Evolutionary conservation across 805 yeast species (phyloP).

Genomic region (Schwanniomyces occidentalis): DNA sequence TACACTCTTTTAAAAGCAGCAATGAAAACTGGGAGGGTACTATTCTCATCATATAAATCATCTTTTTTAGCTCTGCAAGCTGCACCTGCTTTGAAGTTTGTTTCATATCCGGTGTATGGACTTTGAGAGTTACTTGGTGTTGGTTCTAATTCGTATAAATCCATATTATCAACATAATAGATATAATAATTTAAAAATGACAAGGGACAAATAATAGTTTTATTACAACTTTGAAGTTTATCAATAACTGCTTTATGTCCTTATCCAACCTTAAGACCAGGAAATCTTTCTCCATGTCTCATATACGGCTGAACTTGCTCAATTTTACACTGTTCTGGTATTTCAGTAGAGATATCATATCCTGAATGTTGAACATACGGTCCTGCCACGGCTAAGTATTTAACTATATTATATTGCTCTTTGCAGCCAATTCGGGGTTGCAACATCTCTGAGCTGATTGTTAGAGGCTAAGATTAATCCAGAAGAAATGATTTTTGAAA

Average conservation of each 20-base stretch:
- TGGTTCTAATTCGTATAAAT: conserved; percentile 48
- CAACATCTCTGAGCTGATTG: conserved; percentile 25
- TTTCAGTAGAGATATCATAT: conserved; percentile 47
- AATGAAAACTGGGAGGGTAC: conserved; percentile 46
- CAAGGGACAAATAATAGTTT: conserved; percentile 43
- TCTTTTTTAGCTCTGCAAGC: conserved; percentile 46
- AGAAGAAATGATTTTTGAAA: conserved; percentile 28
- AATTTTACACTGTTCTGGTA: conserved; percentile 49
- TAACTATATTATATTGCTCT: conserved; percentile 46
- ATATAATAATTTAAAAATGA: conserved; percentile 51
- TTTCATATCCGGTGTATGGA: conserved; percentile 48
- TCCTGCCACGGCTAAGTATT: conserved; percentile 52
- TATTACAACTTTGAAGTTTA: conserved; percentile 16
- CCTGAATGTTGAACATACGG: conserved; percentile 54
- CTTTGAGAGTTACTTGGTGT: conserved; percentile 39
- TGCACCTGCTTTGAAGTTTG: conserved; percentile 47
- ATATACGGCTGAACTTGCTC: conserved; percentile 67
- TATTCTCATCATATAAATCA: conserved; percentile 35
- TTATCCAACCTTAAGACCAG: conserved; percentile 18
- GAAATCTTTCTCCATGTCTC: conserved; percentile 78
- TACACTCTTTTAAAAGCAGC: conserved; percentile 54
- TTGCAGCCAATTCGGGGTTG: conserved; percentile 36
- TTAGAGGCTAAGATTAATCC: conserved; percentile 34
- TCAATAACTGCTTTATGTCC: conserved; percentile 15
- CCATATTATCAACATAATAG: conserved; percentile 38